Base-by-base conservation (phyloP, 352 stramenopile genomes). In the Peronosclerospora sorghi region DNA sequence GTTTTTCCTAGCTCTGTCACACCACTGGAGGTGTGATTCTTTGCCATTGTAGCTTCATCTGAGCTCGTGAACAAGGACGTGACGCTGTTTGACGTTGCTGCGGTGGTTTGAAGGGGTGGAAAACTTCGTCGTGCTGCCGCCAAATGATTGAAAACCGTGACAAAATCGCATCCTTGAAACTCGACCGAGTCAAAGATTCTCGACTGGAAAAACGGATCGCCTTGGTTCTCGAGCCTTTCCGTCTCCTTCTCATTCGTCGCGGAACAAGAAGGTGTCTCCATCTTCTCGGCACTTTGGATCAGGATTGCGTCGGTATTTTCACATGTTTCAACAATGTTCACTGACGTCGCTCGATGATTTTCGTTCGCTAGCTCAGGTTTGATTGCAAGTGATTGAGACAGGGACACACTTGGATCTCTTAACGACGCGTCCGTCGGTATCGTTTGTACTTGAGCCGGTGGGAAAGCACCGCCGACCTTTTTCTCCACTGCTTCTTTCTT, bases 121-220 rank as follows among this genome's bases (percentile, higher is more conserved):
- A 55, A 37, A n/a, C 52, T 67, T 37, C 72, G 49, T 55, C 72
- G 48, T 12, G 69, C 68, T 6, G 67, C 41, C n/a, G 58, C 51
- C 17, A 78, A 24, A 0, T 62, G 65, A 35, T 80, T 59, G 4
- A 56, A 51, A 2, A 50, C 45, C 2, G 60, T 78, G 19, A 47
- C 18, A 23, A 82, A 84, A 42, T 84, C 72, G 12, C 44, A 41
- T 8, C 24, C 36, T 29, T 62, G 42, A 35, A 78, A 80, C 6
- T 57, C 48, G 5, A 80, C 40, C 5, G 46, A 35, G 2, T 71
- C 49, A 18, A 84, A 76, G 5, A 59, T 17, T 18, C 72, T 56
- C 4, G 68, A 69, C 48, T 62, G 56, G 24, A 68, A 72, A 20
- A 51, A 35, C 8, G 21, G 23, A n/a, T 51, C 46, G 2, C 32